These are phyloP conservation scores for Lippia alba DNA, from an alignment of 305 asterid species.

Conservation along the genomic window DNA sequence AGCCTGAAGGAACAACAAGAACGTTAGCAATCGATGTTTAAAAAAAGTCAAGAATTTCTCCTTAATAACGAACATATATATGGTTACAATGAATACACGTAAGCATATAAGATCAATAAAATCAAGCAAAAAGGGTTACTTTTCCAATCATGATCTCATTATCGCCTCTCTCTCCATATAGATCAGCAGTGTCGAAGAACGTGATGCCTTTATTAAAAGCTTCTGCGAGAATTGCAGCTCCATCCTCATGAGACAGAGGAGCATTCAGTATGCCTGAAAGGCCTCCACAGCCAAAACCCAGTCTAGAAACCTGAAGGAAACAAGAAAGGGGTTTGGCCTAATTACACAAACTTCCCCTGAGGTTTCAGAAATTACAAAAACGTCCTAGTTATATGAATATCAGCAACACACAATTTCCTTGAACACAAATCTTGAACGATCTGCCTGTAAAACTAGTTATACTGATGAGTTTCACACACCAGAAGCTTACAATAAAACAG, in stretches of 20 bases:
- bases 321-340: not conserved
- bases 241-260: conserved; percentile 56
- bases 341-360: no score
- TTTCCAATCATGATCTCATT: conserved; percentile 64
- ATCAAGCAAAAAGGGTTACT: conserved; percentile 34
- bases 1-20: conserved; percentile 38
- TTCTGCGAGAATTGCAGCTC: conserved; percentile 43
- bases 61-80: not conserved
- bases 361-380: no score
- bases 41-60: not conserved
- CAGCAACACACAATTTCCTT: no score
- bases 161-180: conserved; percentile 44
- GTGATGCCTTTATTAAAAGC: conserved; percentile 57
- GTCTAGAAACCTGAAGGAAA: conserved; percentile 48
- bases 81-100: not conserved
- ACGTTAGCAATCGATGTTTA: not conserved
- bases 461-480: no score
- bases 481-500: no score
- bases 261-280: conserved; percentile 55
- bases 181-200: conserved; percentile 55
- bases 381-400: no score
- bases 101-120: no score
- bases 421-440: no score
- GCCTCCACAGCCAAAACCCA: conserved; percentile 62
- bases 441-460: no score